Base-by-base conservation (phyloP, 441 rosid genomes). In the Hura crepitans region DNA sequence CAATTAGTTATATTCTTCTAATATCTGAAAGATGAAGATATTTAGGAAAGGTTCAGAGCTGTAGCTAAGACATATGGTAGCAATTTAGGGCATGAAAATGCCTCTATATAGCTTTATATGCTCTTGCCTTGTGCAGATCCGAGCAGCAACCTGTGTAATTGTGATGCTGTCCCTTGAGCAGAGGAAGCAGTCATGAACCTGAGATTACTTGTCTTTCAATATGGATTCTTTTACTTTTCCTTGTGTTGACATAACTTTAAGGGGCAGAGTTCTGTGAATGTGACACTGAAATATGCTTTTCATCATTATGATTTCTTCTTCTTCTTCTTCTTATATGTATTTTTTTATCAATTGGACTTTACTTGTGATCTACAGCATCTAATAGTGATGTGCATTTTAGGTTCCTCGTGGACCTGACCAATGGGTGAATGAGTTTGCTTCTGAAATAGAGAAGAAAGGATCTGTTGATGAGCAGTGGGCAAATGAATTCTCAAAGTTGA, bases 401-500 rank as follows among this genome's bases (percentile, higher is more conserved):
- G 73, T 82, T 81, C 70, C 88, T 72, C 87, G 12, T 66, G 92
- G 92, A 69, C 89, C 92, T 49, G 86, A 86, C 74, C 89, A 81
- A 69, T 92, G 98, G 99, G 98, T 73, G 70, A 81, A 86, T 81
- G 96, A 95, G 78, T 92, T 92, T 82, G 64, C 87, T 71, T 70
- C 88, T 68, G 93, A 84, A 80, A 81, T 77, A 64, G 88, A 62
- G 78, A 81, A 78, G 55, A 85, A 79, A 72, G 87, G 82, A 55
- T 47, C 87, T 65, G 79, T 73, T 47, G 96, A 90, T 60, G 93
- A 91, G 84, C 88, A 88, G 75, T 92, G 98, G 99, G 96, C 85
- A 51, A 81, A 92, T 81, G 99, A 91, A 82, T 92, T 95, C 84
- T 92, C 99, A 46, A 92, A 95, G 82, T 81, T 92, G 83, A 78